Percentiles rank a stretch among this genome's conserved stretches.
phyloP scores from a whole-genome alignment of 2,329 filamentous ascomycete genomes.

The Madurella mycetomatis region DNA sequence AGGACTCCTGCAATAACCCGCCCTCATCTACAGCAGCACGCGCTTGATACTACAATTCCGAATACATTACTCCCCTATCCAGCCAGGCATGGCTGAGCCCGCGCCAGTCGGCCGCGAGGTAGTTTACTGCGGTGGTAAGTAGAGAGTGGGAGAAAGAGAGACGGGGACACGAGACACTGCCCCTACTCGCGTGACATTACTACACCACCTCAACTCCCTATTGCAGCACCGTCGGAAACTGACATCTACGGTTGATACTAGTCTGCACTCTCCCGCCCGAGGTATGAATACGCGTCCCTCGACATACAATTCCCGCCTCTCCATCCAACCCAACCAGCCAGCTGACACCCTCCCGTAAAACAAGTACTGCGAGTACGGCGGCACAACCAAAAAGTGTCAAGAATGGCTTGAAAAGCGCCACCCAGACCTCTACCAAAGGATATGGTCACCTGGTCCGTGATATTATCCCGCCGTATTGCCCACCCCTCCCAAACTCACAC shows the following conservation, averaged over 20 bases:
- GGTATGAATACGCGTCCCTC: constrained; percentile 38
- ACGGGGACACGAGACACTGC: not conserved
- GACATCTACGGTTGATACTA: constrained; percentile 30
- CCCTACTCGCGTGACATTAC: constrained; percentile 20
- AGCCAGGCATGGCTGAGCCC: constrained; percentile 48
- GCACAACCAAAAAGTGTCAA: constrained; percentile 92
- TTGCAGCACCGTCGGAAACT: not conserved
- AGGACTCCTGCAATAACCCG: not conserved
- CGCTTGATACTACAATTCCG: constrained; percentile 2
- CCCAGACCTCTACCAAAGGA: constrained; percentile 65
- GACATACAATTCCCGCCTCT: not conserved
- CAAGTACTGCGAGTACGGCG: constrained; percentile 98
- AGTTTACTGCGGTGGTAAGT: constrained; percentile 56
- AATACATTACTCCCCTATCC: not conserved
- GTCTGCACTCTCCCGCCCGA: constrained; percentile 63
- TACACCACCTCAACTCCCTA: not conserved
- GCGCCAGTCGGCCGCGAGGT: constrained; percentile 51
- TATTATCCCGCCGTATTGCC: constrained; percentile 1
- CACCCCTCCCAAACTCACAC: no score
- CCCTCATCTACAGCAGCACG: not conserved
- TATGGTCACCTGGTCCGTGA: constrained; percentile 78
- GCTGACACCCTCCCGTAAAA: not conserved
- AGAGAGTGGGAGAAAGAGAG: not conserved
- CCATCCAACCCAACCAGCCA: not conserved
- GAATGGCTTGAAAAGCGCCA: constrained; percentile 85